A percentile compares a stretch with the other conserved stretches of the same genome.
Conservation (phyloP, 306 rosid genomes). For the Quillaja saponaria region DNA sequence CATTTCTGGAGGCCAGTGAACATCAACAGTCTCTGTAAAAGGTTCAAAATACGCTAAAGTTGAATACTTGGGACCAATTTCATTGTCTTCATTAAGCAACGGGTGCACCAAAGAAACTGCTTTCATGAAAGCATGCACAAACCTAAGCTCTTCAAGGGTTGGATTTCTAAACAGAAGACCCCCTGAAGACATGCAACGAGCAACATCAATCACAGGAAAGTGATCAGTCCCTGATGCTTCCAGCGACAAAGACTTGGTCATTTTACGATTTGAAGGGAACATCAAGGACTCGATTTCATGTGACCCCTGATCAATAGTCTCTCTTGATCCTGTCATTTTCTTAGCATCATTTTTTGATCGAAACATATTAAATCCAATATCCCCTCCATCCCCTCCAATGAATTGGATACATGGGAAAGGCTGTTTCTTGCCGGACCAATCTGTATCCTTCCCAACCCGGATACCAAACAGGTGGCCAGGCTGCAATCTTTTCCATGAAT, state of each 20-base stretch:
- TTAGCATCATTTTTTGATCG: constrained; percentile 58
- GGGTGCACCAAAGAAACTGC: constrained; percentile 64
- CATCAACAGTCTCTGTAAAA: constrained; percentile 70
- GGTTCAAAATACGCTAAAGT: constrained; percentile 48
- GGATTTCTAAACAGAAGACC: constrained; percentile 58
- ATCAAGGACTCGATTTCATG: constrained; percentile 54
- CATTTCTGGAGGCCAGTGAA: constrained; percentile 60
- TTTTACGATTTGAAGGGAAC: constrained; percentile 61
- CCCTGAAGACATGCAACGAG: constrained; percentile 47
- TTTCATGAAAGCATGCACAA: constrained; percentile 64
- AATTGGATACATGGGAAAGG: constrained; percentile 62
- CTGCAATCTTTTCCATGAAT: constrained; percentile 66
- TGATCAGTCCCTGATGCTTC: constrained; percentile 51
- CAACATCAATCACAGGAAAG: constrained; percentile 68
- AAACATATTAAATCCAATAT: constrained; percentile 60
- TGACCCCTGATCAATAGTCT: constrained; percentile 59
- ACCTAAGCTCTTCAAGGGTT: constrained; percentile 58
- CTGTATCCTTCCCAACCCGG: constrained; percentile 67
- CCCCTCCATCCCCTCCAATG: constrained; percentile 79
- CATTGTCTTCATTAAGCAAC: constrained; percentile 54
- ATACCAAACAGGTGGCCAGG: constrained; percentile 56
- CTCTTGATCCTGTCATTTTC: constrained; percentile 72
- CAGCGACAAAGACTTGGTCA: constrained; percentile 53
- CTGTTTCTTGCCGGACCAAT: constrained; percentile 66
- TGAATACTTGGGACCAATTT: constrained; percentile 56